These are phyloP conservation scores for Trypanosoma theileri DNA, from an alignment of 208 protist species.

Conservation along the genomic window DNA sequence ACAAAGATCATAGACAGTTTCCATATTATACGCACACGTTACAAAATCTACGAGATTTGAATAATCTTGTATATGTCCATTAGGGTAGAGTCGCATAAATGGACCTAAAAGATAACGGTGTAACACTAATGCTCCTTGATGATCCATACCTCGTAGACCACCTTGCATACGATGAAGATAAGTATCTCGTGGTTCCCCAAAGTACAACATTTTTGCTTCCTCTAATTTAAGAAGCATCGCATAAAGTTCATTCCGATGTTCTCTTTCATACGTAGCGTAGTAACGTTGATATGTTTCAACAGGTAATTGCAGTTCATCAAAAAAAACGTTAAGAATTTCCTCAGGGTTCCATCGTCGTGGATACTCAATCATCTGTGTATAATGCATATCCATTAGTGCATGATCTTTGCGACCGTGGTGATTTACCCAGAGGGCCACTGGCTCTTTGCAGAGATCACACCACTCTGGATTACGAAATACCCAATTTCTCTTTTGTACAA, in stretches of 20 bases:
- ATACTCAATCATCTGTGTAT: conserved; percentile 77
- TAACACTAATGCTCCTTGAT: conserved; percentile 85
- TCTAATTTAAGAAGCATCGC: conserved; percentile 77
- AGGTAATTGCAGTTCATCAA: conserved; percentile 54
- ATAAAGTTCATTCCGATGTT: conserved; percentile 72
- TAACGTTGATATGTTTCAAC: conserved; percentile 52
- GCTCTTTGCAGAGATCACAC: conserved; percentile 91
- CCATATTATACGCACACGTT: conserved; percentile 91
- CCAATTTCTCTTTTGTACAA: conserved; percentile 88
- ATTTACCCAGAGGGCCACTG: conserved; percentile 82
- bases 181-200: conserved; percentile 74
- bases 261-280: conserved; percentile 55
- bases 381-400: conserved; percentile 87
- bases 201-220: conserved; percentile 82
- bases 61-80: conserved; percentile 87
- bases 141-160: conserved; percentile 79
- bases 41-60: conserved; percentile 91
- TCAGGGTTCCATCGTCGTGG: conserved; percentile 82
- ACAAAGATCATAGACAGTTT: conserved; percentile 91
- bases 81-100: conserved; percentile 84
- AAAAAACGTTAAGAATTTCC: conserved; percentile 49
- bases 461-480: conserved; percentile 78
- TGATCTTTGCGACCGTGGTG: conserved; percentile 90
- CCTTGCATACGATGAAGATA: conserved; percentile 83
- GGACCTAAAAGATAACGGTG: conserved; percentile 79